A percentile compares a stretch with the other conserved stretches of the same genome.
phyloP scores from a whole-genome alignment of 306 rosid genomes.

The Oxytropis ochrocephala region DNA sequence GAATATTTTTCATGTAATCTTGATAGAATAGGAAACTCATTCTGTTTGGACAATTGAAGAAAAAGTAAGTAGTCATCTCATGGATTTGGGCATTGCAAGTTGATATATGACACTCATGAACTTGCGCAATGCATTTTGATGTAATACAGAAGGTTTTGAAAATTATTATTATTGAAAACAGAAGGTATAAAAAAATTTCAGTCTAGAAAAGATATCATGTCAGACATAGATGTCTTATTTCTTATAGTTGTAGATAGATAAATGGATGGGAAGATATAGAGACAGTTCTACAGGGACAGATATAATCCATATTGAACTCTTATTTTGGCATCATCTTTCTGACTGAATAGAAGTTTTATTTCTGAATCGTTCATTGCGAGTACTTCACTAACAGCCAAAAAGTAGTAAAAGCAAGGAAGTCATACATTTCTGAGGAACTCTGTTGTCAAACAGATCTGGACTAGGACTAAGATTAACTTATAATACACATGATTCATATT shows the following conservation, averaged over 20 bases:
- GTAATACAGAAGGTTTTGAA: background rate
- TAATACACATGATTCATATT: background rate
- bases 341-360: background rate
- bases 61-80: background rate
- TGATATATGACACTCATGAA: background rate
- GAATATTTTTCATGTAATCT: constrained; percentile 52
- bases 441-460: background rate
- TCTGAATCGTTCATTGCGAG: background rate
- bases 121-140: constrained; percentile 13
- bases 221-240: background rate
- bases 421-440: background rate
- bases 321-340: background rate
- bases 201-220: background rate
- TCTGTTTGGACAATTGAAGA: constrained; percentile 32
- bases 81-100: constrained; percentile 10
- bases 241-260: background rate
- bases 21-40: constrained; percentile 52
- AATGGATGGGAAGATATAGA: background rate
- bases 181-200: background rate
- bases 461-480: background rate
- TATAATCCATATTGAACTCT: background rate
- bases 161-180: background rate
- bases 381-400: background rate
- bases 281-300: background rate
- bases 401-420: background rate